Evolutionary conservation across 2,329 filamentous ascomycete genomes (phyloP), one percentile per base, ranked within the genome.

Genomic region (Xylaria sp.): DNA sequence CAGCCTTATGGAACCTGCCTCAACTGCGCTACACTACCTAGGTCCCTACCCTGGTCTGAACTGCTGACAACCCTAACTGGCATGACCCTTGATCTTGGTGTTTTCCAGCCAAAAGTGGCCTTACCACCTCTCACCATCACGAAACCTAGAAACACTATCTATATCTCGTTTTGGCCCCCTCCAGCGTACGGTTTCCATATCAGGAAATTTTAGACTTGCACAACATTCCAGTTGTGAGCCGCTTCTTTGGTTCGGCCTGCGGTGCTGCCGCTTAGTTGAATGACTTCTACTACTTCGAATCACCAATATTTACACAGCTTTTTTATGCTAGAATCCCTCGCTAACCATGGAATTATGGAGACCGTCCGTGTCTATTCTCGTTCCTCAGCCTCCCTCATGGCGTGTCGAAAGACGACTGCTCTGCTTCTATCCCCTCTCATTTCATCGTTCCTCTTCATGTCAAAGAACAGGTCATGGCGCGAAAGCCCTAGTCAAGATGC

Each of bases 1-100:
- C 65, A 68, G 65, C 65, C 60, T 53, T 64, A 64, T 57, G 57
- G 40, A 44, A 16, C 40, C 6, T 44, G 16, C 18, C 40, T 18
- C 16, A 40, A 18, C 16, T n/a, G 40, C 40, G 18, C 40, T 18
- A 44, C n/a, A n/a, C n/a, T n/a, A n/a, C n/a, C n/a, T n/a, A n/a
- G n/a, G n/a, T n/a, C n/a, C n/a, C 40, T 18, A 5, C 18, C 18
- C 6, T 44, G 8, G 18, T 6, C 6, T 18, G n/a, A n/a, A 18
- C 6, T 44, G 40, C 42, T 47, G 42, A 47, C n/a, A 47, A 21
- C n/a, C 37, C 37, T 10, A 21, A 21, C 42, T 21, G 6, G 44
- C 21, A 44, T 47, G 8, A 47, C 44, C 44, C 44, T 47, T 47
- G 44, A 12, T 23, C 18, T 47, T 21, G 18, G 5, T 21, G n/a